Conservation (phyloP, 345 rosid genomes). For the Ailanthus altissimus region DNA sequence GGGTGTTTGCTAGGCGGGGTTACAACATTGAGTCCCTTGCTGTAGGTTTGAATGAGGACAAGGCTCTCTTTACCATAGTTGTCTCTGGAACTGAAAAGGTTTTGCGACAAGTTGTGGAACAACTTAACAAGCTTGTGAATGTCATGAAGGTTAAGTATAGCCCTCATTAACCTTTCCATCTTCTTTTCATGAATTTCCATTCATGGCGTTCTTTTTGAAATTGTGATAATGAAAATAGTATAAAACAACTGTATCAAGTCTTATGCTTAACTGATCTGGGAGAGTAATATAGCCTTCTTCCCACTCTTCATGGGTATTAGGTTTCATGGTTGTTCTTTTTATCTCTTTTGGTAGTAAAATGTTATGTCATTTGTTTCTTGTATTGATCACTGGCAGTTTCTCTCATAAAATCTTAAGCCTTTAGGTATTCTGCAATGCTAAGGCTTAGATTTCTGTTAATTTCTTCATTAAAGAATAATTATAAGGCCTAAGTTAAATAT, state of each 20-base stretch:
- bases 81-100: slow-evolving; percentile 84
- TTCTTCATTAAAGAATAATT: background rate
- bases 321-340: background rate
- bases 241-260: too few relatives aligned
- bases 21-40: slow-evolving; percentile 98
- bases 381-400: background rate
- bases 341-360: too few relatives aligned
- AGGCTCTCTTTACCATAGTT: slow-evolving; percentile 90
- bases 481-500: slow-evolving; percentile 5
- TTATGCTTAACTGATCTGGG: too few relatives aligned
- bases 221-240: too few relatives aligned
- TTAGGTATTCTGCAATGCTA: too few relatives aligned
- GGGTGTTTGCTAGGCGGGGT: slow-evolving; percentile 94
- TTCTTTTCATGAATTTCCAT: background rate
- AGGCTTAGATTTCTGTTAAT: background rate
- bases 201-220: background rate
- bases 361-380: background rate
- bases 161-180: background rate
- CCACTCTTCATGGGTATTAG: background rate
- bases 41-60: slow-evolving; percentile 89
- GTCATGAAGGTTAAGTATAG: slow-evolving; percentile 67
- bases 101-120: slow-evolving; percentile 84
- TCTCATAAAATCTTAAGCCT: background rate
- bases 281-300: background rate
- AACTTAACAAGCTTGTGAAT: slow-evolving; percentile 94